Percentiles rank a stretch among this genome's conserved stretches.
These are phyloP conservation scores for Gossypium trilobum DNA, from an alignment of 441 rosid genomes.

Conservation along the genomic window DNA sequence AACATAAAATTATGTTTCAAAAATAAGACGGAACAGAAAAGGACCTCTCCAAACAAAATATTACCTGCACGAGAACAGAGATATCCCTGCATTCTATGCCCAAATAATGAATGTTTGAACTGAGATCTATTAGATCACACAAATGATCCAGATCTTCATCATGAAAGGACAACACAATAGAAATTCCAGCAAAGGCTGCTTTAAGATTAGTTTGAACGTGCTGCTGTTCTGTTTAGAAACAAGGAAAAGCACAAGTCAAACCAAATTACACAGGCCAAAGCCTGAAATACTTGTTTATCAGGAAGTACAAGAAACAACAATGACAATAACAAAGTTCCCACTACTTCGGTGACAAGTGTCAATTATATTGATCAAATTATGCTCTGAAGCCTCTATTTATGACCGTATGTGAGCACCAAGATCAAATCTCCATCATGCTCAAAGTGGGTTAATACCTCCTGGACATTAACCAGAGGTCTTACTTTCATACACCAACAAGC, in stretches of 20 bases:
- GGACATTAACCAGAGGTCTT: neutral
- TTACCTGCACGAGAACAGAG: conserved; percentile 66
- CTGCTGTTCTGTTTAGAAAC: conserved; percentile 55
- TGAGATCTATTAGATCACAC: conserved; percentile 22
- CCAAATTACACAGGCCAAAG: neutral
- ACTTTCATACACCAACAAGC: neutral
- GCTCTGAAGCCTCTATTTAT: neutral
- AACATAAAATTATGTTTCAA: conserved; percentile 6
- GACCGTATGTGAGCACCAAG: neutral
- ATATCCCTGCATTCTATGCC: conserved; percentile 60
- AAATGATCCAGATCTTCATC: conserved; percentile 41
- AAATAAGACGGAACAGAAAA: conserved; percentile 14
- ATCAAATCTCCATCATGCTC: neutral
- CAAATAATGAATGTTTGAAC: conserved; percentile 45
- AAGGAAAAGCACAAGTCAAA: conserved; percentile 9
- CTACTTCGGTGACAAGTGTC: neutral
- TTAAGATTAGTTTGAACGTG: conserved; percentile 70
- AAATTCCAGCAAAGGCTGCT: conserved; percentile 63
- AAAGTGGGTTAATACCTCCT: neutral
- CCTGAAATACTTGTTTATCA: neutral
- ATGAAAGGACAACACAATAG: conserved; percentile 51
- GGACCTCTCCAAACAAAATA: conserved; percentile 20
- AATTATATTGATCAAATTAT: neutral
- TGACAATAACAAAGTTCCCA: neutral
- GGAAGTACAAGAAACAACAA: neutral